A percentile compares a stretch with the other conserved stretches of the same genome.
Conservation (phyloP, 2,329 filamentous ascomycete genomes). For the Aplosporella prunicola region DNA sequence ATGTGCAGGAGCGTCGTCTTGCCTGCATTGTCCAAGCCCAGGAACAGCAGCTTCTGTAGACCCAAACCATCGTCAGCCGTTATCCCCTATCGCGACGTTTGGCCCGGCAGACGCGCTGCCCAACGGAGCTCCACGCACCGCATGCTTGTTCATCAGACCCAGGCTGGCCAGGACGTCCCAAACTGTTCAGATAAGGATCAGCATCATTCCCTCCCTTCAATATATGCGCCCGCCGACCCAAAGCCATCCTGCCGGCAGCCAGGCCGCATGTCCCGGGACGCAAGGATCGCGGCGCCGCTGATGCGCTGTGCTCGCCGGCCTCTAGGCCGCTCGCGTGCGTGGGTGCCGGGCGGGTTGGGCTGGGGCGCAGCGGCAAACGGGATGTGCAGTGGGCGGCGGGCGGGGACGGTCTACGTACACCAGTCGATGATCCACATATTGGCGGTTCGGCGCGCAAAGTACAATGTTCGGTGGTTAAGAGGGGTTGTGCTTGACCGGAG, state of each 20-base stretch:
- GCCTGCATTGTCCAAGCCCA: slow-evolving; percentile 87
- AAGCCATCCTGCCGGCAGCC: not conserved
- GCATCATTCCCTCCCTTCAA: not conserved
- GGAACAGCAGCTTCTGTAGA: slow-evolving; percentile 45
- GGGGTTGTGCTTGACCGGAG: not conserved
- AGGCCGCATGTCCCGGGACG: not conserved
- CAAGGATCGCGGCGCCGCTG: slow-evolving; percentile 6
- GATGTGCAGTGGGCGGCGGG: not conserved
- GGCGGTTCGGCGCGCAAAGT: not conserved
- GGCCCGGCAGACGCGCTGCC: not conserved
- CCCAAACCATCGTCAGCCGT: not conserved
- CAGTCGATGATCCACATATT: slow-evolving; percentile 91
- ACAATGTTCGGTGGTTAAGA: not conserved
- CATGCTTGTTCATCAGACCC: slow-evolving; percentile 89
- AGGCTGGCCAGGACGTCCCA: slow-evolving; percentile 82
- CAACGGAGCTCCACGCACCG: slow-evolving; percentile 25
- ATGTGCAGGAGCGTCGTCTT: slow-evolving; percentile 92
- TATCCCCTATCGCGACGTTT: not conserved
- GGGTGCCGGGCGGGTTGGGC: not conserved
- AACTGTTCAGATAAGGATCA: slow-evolving; percentile 43
- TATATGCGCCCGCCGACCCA: not conserved
- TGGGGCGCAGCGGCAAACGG: no score
- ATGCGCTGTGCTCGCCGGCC: not conserved
- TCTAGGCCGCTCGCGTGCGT: not conserved
- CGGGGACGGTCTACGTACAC: slow-evolving; percentile 41